Conservation (phyloP, 78 protist genomes). For the Dictyostelium purpureum region DNA sequence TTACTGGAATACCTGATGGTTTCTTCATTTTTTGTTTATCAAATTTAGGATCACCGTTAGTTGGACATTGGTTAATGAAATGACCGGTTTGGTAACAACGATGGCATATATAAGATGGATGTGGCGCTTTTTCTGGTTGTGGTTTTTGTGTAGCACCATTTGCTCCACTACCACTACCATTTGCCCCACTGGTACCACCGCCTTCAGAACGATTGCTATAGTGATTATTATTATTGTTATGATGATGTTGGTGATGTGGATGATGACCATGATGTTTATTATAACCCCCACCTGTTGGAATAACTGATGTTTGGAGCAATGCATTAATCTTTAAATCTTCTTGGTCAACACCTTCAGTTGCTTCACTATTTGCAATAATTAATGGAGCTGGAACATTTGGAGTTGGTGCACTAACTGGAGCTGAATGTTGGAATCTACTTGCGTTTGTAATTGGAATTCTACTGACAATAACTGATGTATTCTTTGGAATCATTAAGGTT, state of each 20-base stretch:
- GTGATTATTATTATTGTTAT: neutral
- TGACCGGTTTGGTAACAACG: conserved; percentile 88
- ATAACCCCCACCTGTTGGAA: neutral
- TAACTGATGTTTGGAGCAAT: neutral
- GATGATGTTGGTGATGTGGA: neutral
- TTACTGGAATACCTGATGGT: conserved; percentile 68
- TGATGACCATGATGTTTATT: neutral
- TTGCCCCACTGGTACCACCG: neutral
- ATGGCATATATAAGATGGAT: conserved; percentile 77
- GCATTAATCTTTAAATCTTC: conserved; percentile 47
- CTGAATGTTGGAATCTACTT: neutral
- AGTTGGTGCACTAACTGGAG: neutral
- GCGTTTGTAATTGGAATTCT: conserved; percentile 34
- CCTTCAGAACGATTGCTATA: neutral
- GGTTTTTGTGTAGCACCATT: neutral
- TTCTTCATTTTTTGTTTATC: conserved; percentile 46
- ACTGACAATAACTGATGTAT: conserved; percentile 39
- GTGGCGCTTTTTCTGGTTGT: conserved; percentile 27
- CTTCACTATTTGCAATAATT: neutral
- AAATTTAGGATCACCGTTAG: conserved; percentile 82
- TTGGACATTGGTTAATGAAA: conserved; percentile 85
- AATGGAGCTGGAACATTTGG: conserved; percentile 35
- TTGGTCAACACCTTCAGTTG: conserved; percentile 12
- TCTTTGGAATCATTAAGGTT: conserved; percentile 62
- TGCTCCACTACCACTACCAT: neutral